phyloP scores from a whole-genome alignment of 331 rosid species.

The Erythrophleum ivorense region DNA sequence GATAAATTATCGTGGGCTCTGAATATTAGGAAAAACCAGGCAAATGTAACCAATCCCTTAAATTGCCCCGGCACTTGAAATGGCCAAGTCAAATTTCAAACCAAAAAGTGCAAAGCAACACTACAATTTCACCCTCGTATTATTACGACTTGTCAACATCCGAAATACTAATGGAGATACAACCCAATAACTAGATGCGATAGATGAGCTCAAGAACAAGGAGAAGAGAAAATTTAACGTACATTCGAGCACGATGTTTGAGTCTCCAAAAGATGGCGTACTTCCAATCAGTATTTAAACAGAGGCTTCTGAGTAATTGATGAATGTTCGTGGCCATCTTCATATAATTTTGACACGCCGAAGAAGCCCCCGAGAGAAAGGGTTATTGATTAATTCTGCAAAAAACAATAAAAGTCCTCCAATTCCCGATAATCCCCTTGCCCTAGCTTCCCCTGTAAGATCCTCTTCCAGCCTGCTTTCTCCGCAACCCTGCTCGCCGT shows the following conservation, averaged over 20 bases:
- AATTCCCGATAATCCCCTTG: conserved; percentile 34
- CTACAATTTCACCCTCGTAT: background rate
- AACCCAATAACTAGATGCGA: background rate
- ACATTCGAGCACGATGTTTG: conserved; percentile 70
- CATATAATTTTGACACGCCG: conserved; percentile 26
- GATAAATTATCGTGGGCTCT: background rate
- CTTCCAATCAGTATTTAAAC: conserved; percentile 74
- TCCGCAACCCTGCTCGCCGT: conserved; percentile 92
- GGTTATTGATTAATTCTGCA: conserved; percentile 42
- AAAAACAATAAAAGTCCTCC: conserved; percentile 39
- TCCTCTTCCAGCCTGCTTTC: conserved; percentile 93
- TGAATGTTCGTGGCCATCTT: conserved; percentile 53
- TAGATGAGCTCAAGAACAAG: background rate
- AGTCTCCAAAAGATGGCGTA: conserved; percentile 83
- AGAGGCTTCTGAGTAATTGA: conserved; percentile 62
- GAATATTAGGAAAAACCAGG: background rate
- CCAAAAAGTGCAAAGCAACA: background rate
- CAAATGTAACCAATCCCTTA: background rate
- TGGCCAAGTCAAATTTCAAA: conserved; percentile 1
- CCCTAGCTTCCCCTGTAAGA: conserved; percentile 86
- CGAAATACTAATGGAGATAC: background rate
- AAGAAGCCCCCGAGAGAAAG: conserved; percentile 37
- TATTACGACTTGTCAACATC: background rate
- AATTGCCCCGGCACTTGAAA: background rate
- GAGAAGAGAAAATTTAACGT: conserved; percentile 39